Evolutionary conservation across 1,139 yeast genomes (phyloP).

Genomic region (Diutina ranongensis): DNA sequence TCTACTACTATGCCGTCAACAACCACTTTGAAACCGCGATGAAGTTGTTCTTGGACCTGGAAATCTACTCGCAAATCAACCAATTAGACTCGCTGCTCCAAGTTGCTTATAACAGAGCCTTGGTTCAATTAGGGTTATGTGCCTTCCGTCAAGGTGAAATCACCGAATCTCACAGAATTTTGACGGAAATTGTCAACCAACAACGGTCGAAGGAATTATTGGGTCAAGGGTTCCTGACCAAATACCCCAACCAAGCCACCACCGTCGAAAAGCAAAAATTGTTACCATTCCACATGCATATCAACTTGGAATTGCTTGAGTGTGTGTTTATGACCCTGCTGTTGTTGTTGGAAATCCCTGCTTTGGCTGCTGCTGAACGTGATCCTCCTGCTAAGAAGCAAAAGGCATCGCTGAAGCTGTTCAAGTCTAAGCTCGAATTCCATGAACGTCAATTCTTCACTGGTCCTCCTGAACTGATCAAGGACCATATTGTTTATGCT

Average conservation of each 20-base stretch:
- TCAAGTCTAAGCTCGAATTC: constrained; percentile 85
- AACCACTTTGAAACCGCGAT: constrained; percentile 76
- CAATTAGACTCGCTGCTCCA: constrained; percentile 78
- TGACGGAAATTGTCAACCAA: constrained; percentile 82
- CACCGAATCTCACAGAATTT: constrained; percentile 76
- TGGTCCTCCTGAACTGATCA: constrained; percentile 96
- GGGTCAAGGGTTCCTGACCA: constrained; percentile 84
- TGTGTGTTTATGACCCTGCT: constrained; percentile 89
- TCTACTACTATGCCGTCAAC: constrained; percentile 86
- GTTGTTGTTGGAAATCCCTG: constrained; percentile 84
- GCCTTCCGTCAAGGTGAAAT: constrained; percentile 89
- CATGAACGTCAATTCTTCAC: constrained; percentile 92
- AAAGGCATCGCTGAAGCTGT: constrained; percentile 64
- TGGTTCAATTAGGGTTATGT: constrained; percentile 90
- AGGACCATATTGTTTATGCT: constrained; percentile 90
- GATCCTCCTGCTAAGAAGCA: constrained; percentile 32
- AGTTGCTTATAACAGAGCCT: constrained; percentile 87
- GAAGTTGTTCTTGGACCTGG: constrained; percentile 77
- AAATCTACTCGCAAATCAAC: constrained; percentile 72
- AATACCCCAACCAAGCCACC: constrained; percentile 44
- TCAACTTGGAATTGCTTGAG: constrained; percentile 89
- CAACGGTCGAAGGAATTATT: constrained; percentile 83
- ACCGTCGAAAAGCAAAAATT: constrained; percentile 68
- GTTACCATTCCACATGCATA: constrained; percentile 97
- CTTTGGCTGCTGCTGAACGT: constrained; percentile 34